Evolutionary conservation across 768 basidiomycete genomes (phyloP), one percentile per base, ranked within the genome.

Genomic region (Kwoniella mangroviensis): DNA sequence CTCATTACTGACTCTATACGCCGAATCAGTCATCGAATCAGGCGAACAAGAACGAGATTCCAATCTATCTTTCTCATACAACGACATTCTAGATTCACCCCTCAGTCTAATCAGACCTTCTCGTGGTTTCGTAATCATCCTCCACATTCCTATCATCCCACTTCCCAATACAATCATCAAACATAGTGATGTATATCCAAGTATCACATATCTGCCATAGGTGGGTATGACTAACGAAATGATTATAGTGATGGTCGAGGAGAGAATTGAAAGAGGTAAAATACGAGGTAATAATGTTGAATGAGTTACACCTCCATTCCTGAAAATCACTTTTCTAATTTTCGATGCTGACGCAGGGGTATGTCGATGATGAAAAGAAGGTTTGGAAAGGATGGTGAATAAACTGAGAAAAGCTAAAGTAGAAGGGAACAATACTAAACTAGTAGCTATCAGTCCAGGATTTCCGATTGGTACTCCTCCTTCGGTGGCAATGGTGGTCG

Each of bases 301-400:
- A 59, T 71, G 69, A 6, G 69, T 71, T n/a, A 75, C 72, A 53
- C 73, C 74, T 4, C 66, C 67, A 6, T 41, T 34, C 15, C 40
- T 54, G 61, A 73, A 58, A 21, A 71, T 28, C 4, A 54, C 7
- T 11, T n/a, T 55, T 34, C 59, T 54, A 3, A 59, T 19, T 40
- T 11, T 60, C 41, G 59, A 41, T 3, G 65, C 41, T 21, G 56
- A 53, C 19, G 54, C 13, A n/a, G 13, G 41, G 21, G 26, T 55
- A 51, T 54, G 42, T 43, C 10, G 70, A 53, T 55, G 42, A 17
- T 45, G 58, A 45, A 55, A 57, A 22, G 65, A 11, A 9, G 58
- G 74, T 55, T 56, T 26, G 6, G 71, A 63, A 12, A 66, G 72
- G 65, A 74, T 64, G 3, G 74, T 53, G 28, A 63, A 69, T 42